These are phyloP conservation scores for Phytophthora cryptogea DNA, from an alignment of 352 stramenopile genomes.

Conservation along the genomic window DNA sequence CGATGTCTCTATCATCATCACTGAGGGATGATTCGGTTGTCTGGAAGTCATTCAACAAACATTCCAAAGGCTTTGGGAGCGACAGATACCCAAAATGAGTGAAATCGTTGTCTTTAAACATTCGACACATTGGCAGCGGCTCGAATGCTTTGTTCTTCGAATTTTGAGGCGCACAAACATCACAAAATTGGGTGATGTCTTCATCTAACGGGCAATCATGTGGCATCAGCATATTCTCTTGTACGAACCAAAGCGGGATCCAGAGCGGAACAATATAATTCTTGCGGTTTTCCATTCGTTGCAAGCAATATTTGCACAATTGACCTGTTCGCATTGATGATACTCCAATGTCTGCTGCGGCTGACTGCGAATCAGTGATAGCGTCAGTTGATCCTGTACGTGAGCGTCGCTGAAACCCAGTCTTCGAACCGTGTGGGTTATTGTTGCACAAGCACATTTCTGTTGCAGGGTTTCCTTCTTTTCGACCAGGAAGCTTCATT, in stretches of 20 bases:
- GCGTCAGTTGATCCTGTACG: slow-evolving; percentile 50
- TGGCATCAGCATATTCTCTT: slow-evolving; percentile 76
- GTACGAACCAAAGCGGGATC: slow-evolving; percentile 85
- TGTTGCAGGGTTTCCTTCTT: slow-evolving; percentile 38
- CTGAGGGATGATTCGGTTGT: slow-evolving; percentile 23
- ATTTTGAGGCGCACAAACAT: slow-evolving; percentile 60
- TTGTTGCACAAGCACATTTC: slow-evolving; percentile 58
- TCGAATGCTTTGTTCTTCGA: slow-evolving; percentile 63
- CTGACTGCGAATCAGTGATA: slow-evolving; percentile 44
- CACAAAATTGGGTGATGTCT: slow-evolving; percentile 68
- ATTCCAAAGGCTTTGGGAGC: slow-evolving; percentile 70
- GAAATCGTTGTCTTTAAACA: slow-evolving; percentile 62
- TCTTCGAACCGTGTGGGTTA: slow-evolving; percentile 34
- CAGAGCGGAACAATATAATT: slow-evolving; percentile 79
- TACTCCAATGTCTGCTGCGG: slow-evolving; percentile 34
- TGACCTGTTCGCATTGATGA: slow-evolving; percentile 45
- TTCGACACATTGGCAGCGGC: slow-evolving; percentile 74
- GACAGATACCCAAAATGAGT: slow-evolving; percentile 39
- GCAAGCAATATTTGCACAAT: slow-evolving; percentile 71
- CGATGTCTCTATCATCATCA: slow-evolving; percentile 43
- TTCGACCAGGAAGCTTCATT: slow-evolving; percentile 56
- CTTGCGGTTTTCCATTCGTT: slow-evolving; percentile 61
- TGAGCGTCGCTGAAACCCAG: slow-evolving; percentile 42
- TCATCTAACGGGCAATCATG: slow-evolving; percentile 71
- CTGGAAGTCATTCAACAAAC: slow-evolving; percentile 57